These are phyloP conservation scores for Boletus reticulatus DNA, from an alignment of 768 basidiomycete species.

Conservation along the genomic window DNA sequence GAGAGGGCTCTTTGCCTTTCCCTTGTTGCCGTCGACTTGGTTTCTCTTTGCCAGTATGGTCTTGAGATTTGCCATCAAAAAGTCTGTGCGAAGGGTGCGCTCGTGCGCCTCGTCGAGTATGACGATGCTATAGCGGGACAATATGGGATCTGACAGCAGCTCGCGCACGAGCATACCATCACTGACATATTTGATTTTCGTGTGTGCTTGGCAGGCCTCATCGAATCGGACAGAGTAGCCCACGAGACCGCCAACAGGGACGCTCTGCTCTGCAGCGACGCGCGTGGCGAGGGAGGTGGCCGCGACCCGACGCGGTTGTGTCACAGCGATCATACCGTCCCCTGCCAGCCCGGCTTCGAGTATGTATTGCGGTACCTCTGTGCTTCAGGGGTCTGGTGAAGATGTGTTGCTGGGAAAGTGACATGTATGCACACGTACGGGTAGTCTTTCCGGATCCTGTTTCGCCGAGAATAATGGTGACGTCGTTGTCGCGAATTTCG, in stretches of 20 bases:
- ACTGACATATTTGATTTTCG: slow-evolving; percentile 93
- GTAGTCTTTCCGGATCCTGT: slow-evolving; percentile 99
- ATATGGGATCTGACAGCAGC: slow-evolving; percentile 71
- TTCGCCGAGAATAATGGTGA: slow-evolving; percentile 90
- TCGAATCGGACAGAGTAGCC: slow-evolving; percentile 98
- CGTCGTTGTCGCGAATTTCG: slow-evolving; percentile 74
- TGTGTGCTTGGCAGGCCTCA: slow-evolving; percentile 66
- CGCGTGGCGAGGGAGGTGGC: slow-evolving; percentile 92
- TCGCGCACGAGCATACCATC: slow-evolving; percentile 98
- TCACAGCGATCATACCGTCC: slow-evolving; percentile 80
- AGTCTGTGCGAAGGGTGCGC: slow-evolving; percentile 89
- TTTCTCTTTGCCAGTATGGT: slow-evolving; percentile 72
- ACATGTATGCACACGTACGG: slow-evolving; percentile 55
- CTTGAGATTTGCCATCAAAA: slow-evolving; percentile 90
- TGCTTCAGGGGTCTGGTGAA: slow-evolving; percentile 29
- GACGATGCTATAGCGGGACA: slow-evolving; percentile 82
- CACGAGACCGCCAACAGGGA: slow-evolving; percentile 69
- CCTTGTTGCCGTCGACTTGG: slow-evolving; percentile 41
- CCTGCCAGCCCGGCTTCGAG: slow-evolving; percentile 76
- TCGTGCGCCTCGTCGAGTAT: slow-evolving; percentile 98
- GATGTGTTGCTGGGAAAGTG: background rate
- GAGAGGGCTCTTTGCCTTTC: slow-evolving; percentile 36
- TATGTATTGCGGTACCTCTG: slow-evolving; percentile 96
- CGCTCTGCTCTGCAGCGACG: slow-evolving; percentile 82
- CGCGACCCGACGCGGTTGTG: slow-evolving; percentile 93